Conservation (phyloP, 2,329 filamentous ascomycete genomes). For the Microdochium nivale region DNA sequence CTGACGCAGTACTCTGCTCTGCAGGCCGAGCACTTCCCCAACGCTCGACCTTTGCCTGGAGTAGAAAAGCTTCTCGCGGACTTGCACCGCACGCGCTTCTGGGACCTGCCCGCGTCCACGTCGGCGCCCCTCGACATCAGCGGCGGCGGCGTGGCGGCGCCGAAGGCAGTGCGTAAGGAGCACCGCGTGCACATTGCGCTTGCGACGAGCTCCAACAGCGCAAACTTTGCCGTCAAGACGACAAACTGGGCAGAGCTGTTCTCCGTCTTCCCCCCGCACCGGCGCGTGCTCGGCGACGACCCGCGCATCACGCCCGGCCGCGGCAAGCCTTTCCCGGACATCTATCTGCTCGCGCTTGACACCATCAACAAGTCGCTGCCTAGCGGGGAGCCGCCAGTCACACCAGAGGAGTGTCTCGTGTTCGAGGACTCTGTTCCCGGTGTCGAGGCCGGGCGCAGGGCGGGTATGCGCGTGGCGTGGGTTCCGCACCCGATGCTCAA, state of each 20-base stretch:
- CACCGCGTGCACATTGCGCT: constrained; percentile 68
- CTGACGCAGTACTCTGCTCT: constrained; percentile 46
- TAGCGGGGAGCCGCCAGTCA: constrained; percentile 54
- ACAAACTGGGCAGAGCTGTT: constrained; percentile 49
- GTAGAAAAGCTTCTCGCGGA: constrained; percentile 58
- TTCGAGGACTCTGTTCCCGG: constrained; percentile 95
- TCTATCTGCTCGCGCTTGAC: constrained; percentile 79
- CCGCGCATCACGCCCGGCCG: constrained; percentile 63
- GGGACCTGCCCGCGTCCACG: constrained; percentile 25
- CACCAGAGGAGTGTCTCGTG: constrained; percentile 82
- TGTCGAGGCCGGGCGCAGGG: constrained; percentile 80
- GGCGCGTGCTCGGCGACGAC: constrained; percentile 81
- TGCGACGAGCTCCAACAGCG: constrained; percentile 67
- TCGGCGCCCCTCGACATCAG: constrained; percentile 16
- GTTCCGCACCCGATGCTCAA: constrained; percentile 74
- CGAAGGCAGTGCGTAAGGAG: constrained; percentile 13
- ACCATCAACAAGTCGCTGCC: constrained; percentile 71
- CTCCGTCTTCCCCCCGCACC: constrained; percentile 56
- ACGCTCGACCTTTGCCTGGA: constrained; percentile 69
- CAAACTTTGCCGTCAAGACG: constrained; percentile 74
- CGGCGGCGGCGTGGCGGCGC: too few species aligned
- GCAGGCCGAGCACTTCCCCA: constrained; percentile 65
- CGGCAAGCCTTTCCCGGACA: constrained; percentile 94
- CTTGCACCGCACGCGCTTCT: constrained; percentile 45
- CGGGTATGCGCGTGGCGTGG: constrained; percentile 94